phyloP scores from a whole-genome alignment of 2,329 filamentous ascomycete genomes.

The Talaromyces sp. region DNA sequence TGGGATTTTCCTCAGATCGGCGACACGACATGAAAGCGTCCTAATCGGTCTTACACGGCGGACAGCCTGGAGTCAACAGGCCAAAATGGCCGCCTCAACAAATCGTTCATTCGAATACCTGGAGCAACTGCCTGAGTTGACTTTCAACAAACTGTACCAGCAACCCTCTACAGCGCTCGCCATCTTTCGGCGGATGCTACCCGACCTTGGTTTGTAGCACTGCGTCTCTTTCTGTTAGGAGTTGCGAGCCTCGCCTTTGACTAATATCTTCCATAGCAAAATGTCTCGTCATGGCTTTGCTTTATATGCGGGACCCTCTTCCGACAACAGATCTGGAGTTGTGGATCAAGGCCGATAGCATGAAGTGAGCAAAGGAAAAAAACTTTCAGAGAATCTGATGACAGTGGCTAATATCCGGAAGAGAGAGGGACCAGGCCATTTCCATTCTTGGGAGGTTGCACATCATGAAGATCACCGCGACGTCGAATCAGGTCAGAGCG shows the following conservation, averaged over 20 bases:
- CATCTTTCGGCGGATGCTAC: conserved; percentile 95
- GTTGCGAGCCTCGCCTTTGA: background rate
- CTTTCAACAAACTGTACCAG: conserved; percentile 87
- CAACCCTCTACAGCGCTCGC: conserved; percentile 93
- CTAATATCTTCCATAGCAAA: conserved; percentile 59
- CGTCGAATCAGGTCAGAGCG: conserved; percentile 59
- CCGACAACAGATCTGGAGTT: conserved; percentile 74
- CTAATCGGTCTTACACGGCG: conserved; percentile 19
- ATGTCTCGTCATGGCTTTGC: conserved; percentile 89
- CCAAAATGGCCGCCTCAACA: conserved; percentile 52
- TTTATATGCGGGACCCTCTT: conserved; percentile 83
- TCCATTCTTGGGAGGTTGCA: conserved; percentile 79
- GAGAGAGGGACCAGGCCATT: conserved; percentile 78
- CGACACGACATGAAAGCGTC: conserved; percentile 23
- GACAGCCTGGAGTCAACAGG: conserved; percentile 16
- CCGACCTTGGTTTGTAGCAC: conserved; percentile 66
- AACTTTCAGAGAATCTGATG: conserved; percentile 16
- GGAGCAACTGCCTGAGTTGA: conserved; percentile 82
- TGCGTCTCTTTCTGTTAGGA: background rate
- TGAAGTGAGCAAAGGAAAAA: conserved; percentile 39
- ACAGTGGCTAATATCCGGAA: conserved; percentile 25
- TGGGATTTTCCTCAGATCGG: conserved; percentile 3
- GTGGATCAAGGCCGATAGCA: conserved; percentile 72
- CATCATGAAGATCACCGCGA: conserved; percentile 66
- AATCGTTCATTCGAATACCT: conserved; percentile 78